These are phyloP conservation scores for Plectranthus barbatus DNA, from an alignment of 257 asterid genomes.

Conservation along the genomic window DNA sequence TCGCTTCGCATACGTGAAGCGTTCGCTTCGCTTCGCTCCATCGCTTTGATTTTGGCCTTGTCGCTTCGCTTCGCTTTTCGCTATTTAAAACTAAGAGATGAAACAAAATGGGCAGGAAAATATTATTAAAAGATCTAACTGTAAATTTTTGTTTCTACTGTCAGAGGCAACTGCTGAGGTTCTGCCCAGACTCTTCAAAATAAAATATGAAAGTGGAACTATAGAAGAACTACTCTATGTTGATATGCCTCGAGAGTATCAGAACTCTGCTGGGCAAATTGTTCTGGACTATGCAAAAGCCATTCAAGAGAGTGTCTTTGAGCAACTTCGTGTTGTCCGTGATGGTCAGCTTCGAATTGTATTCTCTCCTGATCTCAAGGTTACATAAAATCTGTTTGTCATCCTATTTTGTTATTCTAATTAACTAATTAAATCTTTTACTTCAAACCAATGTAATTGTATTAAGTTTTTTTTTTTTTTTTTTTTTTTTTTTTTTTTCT, in stretches of 20 bases:
- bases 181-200: constrained; percentile 90
- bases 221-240: constrained; percentile 90
- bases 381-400: constrained; percentile 12
- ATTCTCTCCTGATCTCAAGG: constrained; percentile 95
- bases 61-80: no score
- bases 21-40: no score
- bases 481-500: no score
- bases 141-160: constrained; percentile 8
- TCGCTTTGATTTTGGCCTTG: no score
- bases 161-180: constrained; percentile 97
- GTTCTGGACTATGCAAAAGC: constrained; percentile 95
- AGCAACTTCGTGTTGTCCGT: constrained; percentile 98
- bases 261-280: constrained; percentile 83
- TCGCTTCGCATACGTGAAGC: no score
- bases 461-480: no score
- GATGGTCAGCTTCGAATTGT: constrained; percentile 97
- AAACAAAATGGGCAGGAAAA: not conserved
- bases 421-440: no score
- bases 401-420: not conserved
- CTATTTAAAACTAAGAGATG: no score
- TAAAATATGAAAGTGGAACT: constrained; percentile 95
- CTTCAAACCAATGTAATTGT: no score
- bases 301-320: constrained; percentile 94
- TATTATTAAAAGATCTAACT: constrained; percentile 12
- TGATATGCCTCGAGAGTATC: constrained; percentile 97